These are phyloP conservation scores for Penicillium rolfsii DNA, from an alignment of 2,329 filamentous ascomycete genomes.

Conservation along the genomic window DNA sequence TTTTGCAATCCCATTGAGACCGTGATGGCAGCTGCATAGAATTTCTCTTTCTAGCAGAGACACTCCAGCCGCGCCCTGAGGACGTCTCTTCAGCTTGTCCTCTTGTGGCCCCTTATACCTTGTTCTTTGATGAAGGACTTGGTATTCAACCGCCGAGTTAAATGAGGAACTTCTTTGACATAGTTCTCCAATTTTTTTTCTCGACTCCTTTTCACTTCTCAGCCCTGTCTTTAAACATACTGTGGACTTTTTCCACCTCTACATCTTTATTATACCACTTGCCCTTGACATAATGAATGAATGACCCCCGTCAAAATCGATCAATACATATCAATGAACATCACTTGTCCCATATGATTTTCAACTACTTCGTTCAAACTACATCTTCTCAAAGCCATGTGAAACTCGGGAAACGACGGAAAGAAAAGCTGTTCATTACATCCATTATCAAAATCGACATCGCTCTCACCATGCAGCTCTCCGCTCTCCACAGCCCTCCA, in stretches of 20 bases:
- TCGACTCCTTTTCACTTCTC: constrained; percentile 13
- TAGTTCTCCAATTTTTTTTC: constrained; percentile 14
- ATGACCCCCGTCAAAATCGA: constrained; percentile 22
- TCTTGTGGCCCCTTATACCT: constrained; percentile 1
- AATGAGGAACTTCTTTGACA: background rate
- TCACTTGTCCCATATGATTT: background rate
- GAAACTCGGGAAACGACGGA: constrained; percentile 7
- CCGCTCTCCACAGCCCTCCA: constrained; percentile 18
- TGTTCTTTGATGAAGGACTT: constrained; percentile 7
- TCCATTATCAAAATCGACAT: constrained; percentile 36
- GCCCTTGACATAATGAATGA: constrained; percentile 30
- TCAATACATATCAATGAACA: constrained; percentile 11
- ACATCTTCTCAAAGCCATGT: background rate
- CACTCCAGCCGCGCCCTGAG: background rate
- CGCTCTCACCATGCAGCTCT: constrained; percentile 21
- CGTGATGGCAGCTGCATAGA: constrained; percentile 1
- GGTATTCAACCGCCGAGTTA: constrained; percentile 2
- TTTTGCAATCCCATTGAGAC: constrained; percentile 41
- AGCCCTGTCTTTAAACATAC: constrained; percentile 26
- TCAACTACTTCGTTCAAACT: background rate
- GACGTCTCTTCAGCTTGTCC: background rate
- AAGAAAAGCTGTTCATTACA: constrained; percentile 32
- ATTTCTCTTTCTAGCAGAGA: background rate
- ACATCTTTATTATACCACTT: constrained; percentile 20
- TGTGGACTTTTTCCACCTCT: constrained; percentile 20